Base-by-base conservation (phyloP, 495 filamentous ascomycete genomes). In the Lichenothelia convexa region DNA sequence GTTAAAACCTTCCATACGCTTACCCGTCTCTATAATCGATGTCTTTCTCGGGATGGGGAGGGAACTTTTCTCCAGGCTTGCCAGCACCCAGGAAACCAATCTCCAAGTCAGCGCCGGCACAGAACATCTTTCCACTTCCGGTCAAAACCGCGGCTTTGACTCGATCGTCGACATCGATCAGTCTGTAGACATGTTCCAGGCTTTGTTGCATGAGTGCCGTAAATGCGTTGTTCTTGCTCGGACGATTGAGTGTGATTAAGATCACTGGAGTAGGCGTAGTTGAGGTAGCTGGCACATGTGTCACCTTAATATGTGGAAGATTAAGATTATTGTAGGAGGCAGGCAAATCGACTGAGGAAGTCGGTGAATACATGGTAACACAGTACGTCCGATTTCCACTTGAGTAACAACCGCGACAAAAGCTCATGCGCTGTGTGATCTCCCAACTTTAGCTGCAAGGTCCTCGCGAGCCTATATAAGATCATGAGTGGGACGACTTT, bases 101-200 rank as follows among this genome's bases (percentile, higher is more conserved):
- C 13, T 71, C 63, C 13, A 76, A 50, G 51, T 78, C 74, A 18
- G 70, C 70, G n/a, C 74, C 72, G 7, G 71, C 71, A 45, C 72
- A 77, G 54, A 75, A 79, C 21, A 68, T 68, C 38, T 57, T 58
- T 15, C 71, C 71, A 13, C 55, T 45, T 24, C 71, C 70, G 0
- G 73, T 74, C 9, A 78, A 42, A 5, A 75, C 62, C 21, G 75
- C 52, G 6, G 59, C 62, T 39, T 68, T 70, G 20, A 77, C 70
- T 26, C 30, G 50, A 41, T 48, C 56, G 40, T 65, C 55, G 39
- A 61, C 43, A 34, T 72, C 68, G 39, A 77, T 63, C 33, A 67
- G 50, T 24, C 53, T 42, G 53, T 67, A 76, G 27, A 64, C 61
- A 21, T 51, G 45, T 42, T 68, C 65, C 11, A 36, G 34, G 5